phyloP scores from a whole-genome alignment of 257 asterid genomes.

The Rhazya stricta region DNA sequence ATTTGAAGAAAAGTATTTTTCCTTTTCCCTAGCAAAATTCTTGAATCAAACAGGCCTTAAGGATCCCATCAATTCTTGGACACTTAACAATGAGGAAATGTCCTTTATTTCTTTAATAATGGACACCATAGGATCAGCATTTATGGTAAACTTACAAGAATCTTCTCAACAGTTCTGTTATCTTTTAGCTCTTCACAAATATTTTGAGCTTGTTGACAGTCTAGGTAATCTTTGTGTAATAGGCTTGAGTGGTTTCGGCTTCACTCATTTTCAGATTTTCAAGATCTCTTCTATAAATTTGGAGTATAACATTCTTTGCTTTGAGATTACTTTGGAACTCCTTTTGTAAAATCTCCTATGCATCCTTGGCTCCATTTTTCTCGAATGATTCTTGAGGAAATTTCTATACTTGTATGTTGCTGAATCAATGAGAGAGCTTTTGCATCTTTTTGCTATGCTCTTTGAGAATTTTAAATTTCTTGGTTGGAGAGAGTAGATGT shows the following conservation, averaged over 20 bases:
- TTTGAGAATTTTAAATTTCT: neutral
- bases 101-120: conserved; percentile 11
- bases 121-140: conserved; percentile 7
- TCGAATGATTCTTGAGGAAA: neutral
- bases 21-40: too few species aligned
- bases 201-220: neutral
- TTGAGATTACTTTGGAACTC: neutral
- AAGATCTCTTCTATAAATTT: conserved; percentile 8
- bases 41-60: too few species aligned
- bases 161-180: conserved; percentile 11
- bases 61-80: neutral
- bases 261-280: conserved; percentile 6
- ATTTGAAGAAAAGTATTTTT: too few species aligned
- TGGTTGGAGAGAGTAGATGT: neutral
- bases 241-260: neutral
- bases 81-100: neutral
- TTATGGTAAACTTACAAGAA: conserved; percentile 7
- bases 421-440: neutral
- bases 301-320: neutral
- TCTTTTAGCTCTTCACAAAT: neutral
- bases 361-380: neutral
- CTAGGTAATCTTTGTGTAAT: neutral
- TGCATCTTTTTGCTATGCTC: neutral
- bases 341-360: conserved; percentile 4
- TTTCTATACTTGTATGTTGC: neutral